These are phyloP conservation scores for Chrysophaeum taylorii DNA, from an alignment of 352 stramenopile genomes.

Conservation along the genomic window DNA sequence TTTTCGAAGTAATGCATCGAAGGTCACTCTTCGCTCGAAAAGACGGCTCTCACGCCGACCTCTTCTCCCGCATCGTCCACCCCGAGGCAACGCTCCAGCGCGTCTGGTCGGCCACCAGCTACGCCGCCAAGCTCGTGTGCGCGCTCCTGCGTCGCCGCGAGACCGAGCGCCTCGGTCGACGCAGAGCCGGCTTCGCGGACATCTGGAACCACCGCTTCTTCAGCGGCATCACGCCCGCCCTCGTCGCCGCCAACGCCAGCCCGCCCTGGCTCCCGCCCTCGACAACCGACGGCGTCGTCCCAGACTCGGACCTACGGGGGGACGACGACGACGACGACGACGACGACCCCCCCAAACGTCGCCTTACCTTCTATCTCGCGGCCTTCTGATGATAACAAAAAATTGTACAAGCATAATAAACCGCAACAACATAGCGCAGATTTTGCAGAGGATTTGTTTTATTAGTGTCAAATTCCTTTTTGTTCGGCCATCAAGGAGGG, in stretches of 20 bases:
- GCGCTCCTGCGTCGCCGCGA: not conserved
- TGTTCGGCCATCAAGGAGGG: no score
- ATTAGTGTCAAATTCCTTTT: no score
- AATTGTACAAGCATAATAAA: no score
- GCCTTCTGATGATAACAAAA: no score
- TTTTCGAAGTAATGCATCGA: slow-evolving; percentile 29
- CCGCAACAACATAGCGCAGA: no score
- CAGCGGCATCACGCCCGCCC: not conserved
- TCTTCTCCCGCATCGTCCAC: no score
- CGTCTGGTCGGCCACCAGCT: not conserved
- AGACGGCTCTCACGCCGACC: not conserved
- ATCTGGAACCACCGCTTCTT: not conserved
- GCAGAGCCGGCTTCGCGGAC: not conserved
- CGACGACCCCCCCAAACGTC: no score
- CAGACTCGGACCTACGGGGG: not conserved
- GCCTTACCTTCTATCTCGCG: no score
- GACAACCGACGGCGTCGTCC: not conserved
- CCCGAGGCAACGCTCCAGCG: not conserved
- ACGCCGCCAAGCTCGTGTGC: not conserved
- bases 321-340: not conserved
- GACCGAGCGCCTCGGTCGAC: not conserved
- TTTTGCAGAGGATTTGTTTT: no score
- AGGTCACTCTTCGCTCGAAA: not conserved
- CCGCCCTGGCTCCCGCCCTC: not conserved
- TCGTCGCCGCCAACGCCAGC: not conserved